A percentile compares a stretch with the other conserved stretches of the same genome.
phyloP scores from a whole-genome alignment of 2,329 filamentous ascomycete species.

The Diplodia sapinea region DNA sequence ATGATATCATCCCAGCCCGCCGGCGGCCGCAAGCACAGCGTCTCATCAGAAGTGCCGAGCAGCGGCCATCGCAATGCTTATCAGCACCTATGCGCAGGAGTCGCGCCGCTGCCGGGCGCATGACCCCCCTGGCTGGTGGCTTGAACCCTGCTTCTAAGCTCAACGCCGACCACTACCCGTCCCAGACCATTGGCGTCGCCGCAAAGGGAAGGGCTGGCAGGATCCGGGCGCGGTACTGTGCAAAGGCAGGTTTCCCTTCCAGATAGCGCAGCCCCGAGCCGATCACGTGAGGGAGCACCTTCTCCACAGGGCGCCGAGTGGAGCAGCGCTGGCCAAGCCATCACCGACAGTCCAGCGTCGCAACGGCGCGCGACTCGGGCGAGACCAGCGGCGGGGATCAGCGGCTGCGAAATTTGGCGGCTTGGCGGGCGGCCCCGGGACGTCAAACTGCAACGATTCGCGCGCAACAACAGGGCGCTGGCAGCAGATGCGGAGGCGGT shows the following conservation, averaged over 20 bases:
- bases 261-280: background rate
- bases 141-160: conserved; percentile 1
- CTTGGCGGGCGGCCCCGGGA: conserved; percentile 1
- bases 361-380: background rate
- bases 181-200: background rate
- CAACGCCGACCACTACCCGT: background rate
- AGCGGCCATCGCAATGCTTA: background rate
- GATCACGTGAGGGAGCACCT: background rate
- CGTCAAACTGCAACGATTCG: conserved; percentile 8
- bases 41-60: background rate
- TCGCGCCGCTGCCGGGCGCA: background rate
- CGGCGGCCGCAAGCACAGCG: background rate
- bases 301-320: background rate
- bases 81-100: background rate
- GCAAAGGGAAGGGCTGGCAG: background rate
- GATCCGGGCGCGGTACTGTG: background rate
- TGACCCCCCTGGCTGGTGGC: conserved; percentile 5
- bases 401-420: background rate
- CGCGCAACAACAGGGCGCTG: background rate
- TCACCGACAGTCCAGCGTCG: background rate
- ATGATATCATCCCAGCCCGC: conserved; percentile 8
- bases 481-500: conserved; percentile 8
- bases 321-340: conserved; percentile 11
- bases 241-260: background rate
- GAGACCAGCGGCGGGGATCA: background rate